Base-by-base conservation (phyloP, 2,329 filamentous ascomycete genomes). In the Cladosporium sp. region DNA sequence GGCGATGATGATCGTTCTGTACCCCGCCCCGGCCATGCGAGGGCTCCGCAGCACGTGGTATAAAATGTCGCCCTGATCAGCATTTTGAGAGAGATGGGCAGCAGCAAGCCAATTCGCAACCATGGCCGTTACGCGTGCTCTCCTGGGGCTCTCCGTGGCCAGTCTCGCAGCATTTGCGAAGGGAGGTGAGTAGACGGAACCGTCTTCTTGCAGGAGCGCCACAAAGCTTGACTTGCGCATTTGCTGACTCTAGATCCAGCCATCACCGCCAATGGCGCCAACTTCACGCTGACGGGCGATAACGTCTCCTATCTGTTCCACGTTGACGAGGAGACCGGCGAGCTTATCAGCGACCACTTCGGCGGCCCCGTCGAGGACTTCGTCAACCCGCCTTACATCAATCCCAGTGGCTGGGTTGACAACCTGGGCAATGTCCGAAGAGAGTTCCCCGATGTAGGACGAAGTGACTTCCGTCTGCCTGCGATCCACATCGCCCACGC, bases 401-500 rank as follows among this genome's bases (percentile, higher is more conserved):
- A 59, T 1, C 58, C 66, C 3, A 64, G 74, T 14, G 83, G 83
- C 42, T 85, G 82, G 82, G 70, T 75, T 34, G 68, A 74, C 32
- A 62, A 72, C 45, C 65, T 75, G 34, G 76, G 75, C 9, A 80
- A 78, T 40, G 63, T 76, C 13, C 75, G 79, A 13, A 77, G 83
- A 28, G 83, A 85, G 61, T 84, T 83, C 50, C 83, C 83, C 1
- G 82, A 86, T 54, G 69, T 82, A 4, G 82, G 83, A 1, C 75
- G 82, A 7, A 82, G 82, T 13, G 83, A 86, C 61, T 82, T 83
- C 57, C 76, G 83, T 3, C 68, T 77, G 2, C 83, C 83, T 0
- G 82, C 83, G 0, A 73, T 85, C 10, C 77, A 79, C 35, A 81
- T 86, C 58, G 73, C 74, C 49, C 81, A 86, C 59, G 69, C 76